Percentiles rank a stretch among this genome's conserved stretches.
phyloP scores from a whole-genome alignment of 495 filamentous ascomycete species.

The Penicillium canariense region DNA sequence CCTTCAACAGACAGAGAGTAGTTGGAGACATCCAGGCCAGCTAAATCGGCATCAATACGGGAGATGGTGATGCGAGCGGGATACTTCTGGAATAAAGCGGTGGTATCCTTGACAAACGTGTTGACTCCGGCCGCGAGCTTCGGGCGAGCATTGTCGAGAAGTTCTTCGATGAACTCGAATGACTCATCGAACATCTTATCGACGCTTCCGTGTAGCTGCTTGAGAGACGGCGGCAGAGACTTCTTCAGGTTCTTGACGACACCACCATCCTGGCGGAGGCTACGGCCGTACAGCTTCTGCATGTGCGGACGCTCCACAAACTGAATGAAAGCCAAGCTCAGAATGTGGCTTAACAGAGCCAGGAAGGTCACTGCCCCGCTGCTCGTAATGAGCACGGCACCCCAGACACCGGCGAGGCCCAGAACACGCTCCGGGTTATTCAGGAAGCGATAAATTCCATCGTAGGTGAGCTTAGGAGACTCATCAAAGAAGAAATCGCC shows the following conservation, averaged over 20 bases:
- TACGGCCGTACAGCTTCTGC: slow-evolving; percentile 92
- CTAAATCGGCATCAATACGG: slow-evolving; percentile 74
- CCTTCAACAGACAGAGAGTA: slow-evolving; percentile 77
- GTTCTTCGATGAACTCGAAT: slow-evolving; percentile 83
- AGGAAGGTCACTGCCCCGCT: slow-evolving; percentile 79
- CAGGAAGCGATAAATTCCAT: slow-evolving; percentile 94
- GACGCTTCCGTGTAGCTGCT: slow-evolving; percentile 75
- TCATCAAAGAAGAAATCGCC: slow-evolving; percentile 94
- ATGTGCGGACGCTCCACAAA: slow-evolving; percentile 96
- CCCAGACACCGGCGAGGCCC: slow-evolving; percentile 94
- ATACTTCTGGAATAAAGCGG: slow-evolving; percentile 82
- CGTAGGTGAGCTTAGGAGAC: slow-evolving; percentile 84
- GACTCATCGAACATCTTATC: slow-evolving; percentile 85
- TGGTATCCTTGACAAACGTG: slow-evolving; percentile 84
- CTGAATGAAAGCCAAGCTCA: slow-evolving; percentile 85
- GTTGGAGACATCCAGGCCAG: slow-evolving; percentile 77
- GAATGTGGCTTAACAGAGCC: slow-evolving; percentile 79
- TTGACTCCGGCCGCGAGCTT: slow-evolving; percentile 84
- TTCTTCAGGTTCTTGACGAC: slow-evolving; percentile 85
- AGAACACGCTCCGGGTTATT: slow-evolving; percentile 97
- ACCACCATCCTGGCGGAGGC: slow-evolving; percentile 81
- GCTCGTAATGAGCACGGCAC: slow-evolving; percentile 86
- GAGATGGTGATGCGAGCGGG: slow-evolving; percentile 86
- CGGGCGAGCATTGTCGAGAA: slow-evolving; percentile 82
- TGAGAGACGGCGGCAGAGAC: slow-evolving; percentile 77